phyloP scores from a whole-genome alignment of 2,329 filamentous ascomycete genomes.

The Didymella pomorum region DNA sequence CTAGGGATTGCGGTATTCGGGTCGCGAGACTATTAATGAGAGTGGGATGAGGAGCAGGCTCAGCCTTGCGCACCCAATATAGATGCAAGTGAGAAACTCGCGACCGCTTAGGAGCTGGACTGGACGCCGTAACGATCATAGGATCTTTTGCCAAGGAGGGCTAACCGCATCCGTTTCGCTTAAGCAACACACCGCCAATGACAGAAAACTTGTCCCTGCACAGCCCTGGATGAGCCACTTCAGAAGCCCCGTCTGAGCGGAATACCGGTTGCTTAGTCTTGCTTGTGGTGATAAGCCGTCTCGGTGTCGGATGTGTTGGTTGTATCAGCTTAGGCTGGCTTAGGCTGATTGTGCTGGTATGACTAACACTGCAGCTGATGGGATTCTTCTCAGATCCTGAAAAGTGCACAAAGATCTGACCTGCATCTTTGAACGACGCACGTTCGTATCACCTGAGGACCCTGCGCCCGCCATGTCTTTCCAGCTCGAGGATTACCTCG shows the following conservation, averaged over 20 bases:
- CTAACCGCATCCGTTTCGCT: constrained; percentile 14
- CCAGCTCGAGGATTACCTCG: constrained; percentile 11
- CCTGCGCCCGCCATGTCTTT: constrained; percentile 5
- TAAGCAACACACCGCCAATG: not conserved
- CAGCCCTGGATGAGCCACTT: constrained; percentile 14
- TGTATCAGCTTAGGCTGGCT: not conserved
- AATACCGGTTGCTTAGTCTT: constrained; percentile 1
- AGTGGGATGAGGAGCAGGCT: not conserved
- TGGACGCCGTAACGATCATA: not conserved
- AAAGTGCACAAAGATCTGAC: not conserved
- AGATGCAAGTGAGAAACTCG: constrained; percentile 1
- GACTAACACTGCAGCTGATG: constrained; percentile 1
- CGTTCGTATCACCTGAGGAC: not conserved
- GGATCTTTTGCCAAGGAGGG: not conserved
- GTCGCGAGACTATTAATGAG: not conserved
- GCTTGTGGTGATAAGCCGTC: constrained; percentile 4
- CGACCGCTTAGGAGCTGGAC: constrained; percentile 3
- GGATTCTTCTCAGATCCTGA: not conserved
- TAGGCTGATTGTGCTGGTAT: not conserved
- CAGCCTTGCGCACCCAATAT: constrained; percentile 5
- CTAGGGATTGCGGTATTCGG: not conserved
- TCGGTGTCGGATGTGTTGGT: not conserved
- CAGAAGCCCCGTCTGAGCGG: not conserved
- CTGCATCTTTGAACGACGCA: not conserved
- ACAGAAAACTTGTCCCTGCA: not conserved